phyloP scores from a whole-genome alignment of 768 basidiomycete genomes.

The Kwoniella dejecticola region DNA sequence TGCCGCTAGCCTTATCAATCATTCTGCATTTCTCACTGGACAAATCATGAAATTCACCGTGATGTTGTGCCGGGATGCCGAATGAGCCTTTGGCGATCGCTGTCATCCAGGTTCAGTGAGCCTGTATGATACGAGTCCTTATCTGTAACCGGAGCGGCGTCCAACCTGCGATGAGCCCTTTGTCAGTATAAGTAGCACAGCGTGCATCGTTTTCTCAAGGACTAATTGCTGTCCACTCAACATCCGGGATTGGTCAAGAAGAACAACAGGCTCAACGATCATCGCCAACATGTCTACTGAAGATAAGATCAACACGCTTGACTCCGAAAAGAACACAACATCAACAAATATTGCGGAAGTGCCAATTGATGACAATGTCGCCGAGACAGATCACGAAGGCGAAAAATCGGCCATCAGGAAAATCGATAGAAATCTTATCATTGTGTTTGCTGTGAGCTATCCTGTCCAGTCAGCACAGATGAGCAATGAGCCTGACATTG shows the following conservation, averaged over 20 bases:
- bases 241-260: not conserved
- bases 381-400: constrained; percentile 2
- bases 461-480: not conserved
- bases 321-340: constrained; percentile 3
- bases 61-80: constrained; percentile 1
- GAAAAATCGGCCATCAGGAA: constrained; percentile 9
- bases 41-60: not conserved
- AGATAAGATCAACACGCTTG: not conserved
- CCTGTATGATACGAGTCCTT: not conserved
- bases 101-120: not conserved
- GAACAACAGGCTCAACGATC: not conserved
- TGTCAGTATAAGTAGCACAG: not conserved
- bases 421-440: constrained; percentile 6
- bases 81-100: too few species aligned
- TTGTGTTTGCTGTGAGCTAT: constrained; percentile 6
- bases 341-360: not conserved
- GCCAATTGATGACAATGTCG: not conserved
- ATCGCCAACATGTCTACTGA: not conserved
- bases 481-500: not conserved
- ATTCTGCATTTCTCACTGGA: not conserved
- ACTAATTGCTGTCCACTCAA: not conserved
- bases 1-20: not conserved
- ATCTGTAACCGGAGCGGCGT: not conserved
- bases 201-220: not conserved
- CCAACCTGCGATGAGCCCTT: not conserved